Base-by-base conservation (phyloP, 495 filamentous ascomycete genomes). In the Penicillium cataractarum region DNA sequence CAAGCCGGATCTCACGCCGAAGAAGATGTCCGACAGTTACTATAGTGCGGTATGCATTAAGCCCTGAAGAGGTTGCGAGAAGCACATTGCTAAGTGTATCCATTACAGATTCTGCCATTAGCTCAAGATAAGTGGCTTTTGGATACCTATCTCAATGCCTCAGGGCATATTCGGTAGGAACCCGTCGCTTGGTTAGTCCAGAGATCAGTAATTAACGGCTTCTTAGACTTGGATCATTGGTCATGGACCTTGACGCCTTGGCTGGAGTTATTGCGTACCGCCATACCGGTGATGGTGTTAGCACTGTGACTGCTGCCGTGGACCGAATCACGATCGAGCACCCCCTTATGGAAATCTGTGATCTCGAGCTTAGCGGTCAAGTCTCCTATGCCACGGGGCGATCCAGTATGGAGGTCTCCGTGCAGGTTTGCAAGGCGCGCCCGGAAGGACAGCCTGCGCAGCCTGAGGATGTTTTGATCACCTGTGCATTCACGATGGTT, bases 401-500 rank as follows among this genome's bases (percentile, higher is more conserved):
- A 55, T 90, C 87, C 37, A 92, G 89, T 71, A 91, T 93, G 82
- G 92, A 94, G 64, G 84, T 96, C 19, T 90, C 90, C 0, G 76
- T 91, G 35, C 89, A 92, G 71, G 89, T 92, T 12, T 84, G 88
- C 9, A 89, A 89, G 72, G 86, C 76, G 0, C 82, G 76, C 27
- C 81, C 84, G 0, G 76, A 83, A 35, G 90, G 87, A 6, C 75
- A 87, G 63, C 69, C 77, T 21, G 80, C 82, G n/a, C 83, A 80
- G 64, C 81, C 85, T 0, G 87, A 89, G 42, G 90, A 92, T 74
- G 78, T 92, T 6, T 65, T 94, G 60, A 84, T 94, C 64, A 91
- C 87, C 4, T 93, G 91, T 74, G 86, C 88, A 10, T 94, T 93
- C 69, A 96, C 92, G 1, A 94, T 96, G 88, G 88, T 91, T 2